These are phyloP conservation scores for Sergeia podlipaevii DNA, from an alignment of 208 protist genomes.

Conservation along the genomic window DNA sequence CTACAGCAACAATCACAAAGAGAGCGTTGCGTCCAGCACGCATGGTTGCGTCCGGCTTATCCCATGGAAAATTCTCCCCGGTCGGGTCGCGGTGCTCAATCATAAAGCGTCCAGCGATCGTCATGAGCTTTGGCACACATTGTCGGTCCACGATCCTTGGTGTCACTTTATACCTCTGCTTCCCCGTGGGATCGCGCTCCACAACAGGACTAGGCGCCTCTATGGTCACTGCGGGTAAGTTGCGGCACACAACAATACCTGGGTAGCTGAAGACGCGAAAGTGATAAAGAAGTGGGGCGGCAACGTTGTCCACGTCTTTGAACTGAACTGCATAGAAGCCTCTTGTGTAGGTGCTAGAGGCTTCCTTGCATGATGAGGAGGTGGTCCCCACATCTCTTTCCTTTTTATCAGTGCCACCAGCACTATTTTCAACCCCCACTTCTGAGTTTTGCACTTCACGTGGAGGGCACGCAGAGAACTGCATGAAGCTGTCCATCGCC, in stretches of 20 bases:
- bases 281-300: conserved; percentile 32
- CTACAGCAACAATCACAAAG: conserved; percentile 4
- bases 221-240: conserved; percentile 5
- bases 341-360: neutral
- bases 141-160: conserved; percentile 15
- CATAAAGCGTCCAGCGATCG: conserved; percentile 39
- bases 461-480: too few relatives aligned
- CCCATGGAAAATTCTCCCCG: conserved; percentile 35
- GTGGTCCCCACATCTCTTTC: neutral
- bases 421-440: neutral
- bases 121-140: conserved; percentile 19
- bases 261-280: conserved; percentile 48
- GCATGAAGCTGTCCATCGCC: neutral
- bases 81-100: conserved; percentile 23
- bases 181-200: neutral
- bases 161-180: conserved; percentile 1
- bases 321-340: conserved; percentile 31
- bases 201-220: too few relatives aligned
- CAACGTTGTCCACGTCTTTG: conserved; percentile 23
- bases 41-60: conserved; percentile 1
- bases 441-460: too few relatives aligned
- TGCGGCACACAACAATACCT: conserved; percentile 35
- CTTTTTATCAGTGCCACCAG: neutral
- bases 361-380: neutral
- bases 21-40: conserved; percentile 7